Evolutionary conservation across 306 rosid species (phyloP), one percentile per base, ranked within the genome.

Genomic region (Sicyos edulis): DNA sequence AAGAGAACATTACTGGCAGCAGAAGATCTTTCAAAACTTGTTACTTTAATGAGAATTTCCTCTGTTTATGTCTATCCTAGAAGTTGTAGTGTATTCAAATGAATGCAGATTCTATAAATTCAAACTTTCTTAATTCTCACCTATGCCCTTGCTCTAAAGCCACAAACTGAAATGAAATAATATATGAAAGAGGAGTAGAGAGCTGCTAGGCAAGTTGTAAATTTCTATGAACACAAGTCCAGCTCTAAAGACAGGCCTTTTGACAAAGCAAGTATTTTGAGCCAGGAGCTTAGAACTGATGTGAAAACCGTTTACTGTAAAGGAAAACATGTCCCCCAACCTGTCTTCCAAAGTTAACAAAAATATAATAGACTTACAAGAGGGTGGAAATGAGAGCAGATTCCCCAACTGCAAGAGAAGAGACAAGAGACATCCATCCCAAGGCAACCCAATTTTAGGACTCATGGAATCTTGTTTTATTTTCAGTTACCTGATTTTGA

Each of bases 351-450:
- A 58, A 58, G 34, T 57, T 56, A 20, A 56, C 37, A 10, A 57
- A 21, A 57, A 21, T 22, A 32, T 8, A 57, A 57, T 21, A 21
- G 40, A 58, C 9, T 19, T 19, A 20, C 8, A 21, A 24, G 61
- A 21, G 14, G 29, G 61, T 20, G 32, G 32, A 55, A 13, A 20
- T 20, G 61, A 55, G 64, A 11, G 64, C 64, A 58, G 40, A 58
- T 58, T 58, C 64, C 64, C 37, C 64, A 58, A 58, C 40, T 58
- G 64, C 40, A 24, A 58, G 64, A 58, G 71, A 19, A 58, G 64
- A 58, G 71, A 19, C 71, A 37, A 63, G 70, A 42, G 71, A 44
- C 71, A 65, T 9, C 29, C 71, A 65, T 42, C 29, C 53, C 34
- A 65, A 65, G 71, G 71, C 34, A 63, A 37, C 51, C 50, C 51